Base-by-base conservation (phyloP, 1,284 basidiomycete genomes). In the Cutaneotrichosporon curvatum region DNA sequence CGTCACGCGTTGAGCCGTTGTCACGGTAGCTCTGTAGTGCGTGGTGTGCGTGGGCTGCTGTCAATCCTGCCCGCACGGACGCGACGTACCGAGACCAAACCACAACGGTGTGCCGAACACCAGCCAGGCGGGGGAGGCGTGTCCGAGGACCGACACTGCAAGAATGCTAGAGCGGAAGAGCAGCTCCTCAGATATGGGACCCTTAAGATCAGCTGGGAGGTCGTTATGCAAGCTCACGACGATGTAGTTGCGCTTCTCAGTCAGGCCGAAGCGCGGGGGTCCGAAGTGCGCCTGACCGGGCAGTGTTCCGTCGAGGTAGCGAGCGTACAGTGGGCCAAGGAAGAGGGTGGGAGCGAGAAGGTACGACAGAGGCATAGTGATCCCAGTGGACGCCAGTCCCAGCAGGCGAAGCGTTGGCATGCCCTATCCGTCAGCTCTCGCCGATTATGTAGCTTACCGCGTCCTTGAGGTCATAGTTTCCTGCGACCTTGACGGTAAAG, bases 111-210 rank as follows among this genome's bases (percentile, higher is more conserved):
- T 80, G 0, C 83, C 69, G 57, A 89, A 87, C 41, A 96, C 79
- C 73, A 91, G 80, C 41, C 75, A 74, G 32, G 55, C 63, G 18
- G 61, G 74, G 0, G 78, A 76, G 1, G 78, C 74, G n/a, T 81
- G 79, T 0, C 81, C 78, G 30, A 90, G 75, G 45, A 82, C 74
- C 51, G 87, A 85, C 1, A 83, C 77, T 2, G 82, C 73, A 18
- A 96, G 75, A 36, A 94, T 79, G 63, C 87, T 91, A 0, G 84
- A 82, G 21, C 95, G 78, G 65, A 96, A 98, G 3, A 91, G 86
- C 20, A 96, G 59, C 67, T 98, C 94, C 73, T 98, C 94, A 0
- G 91, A 91, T 28, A 90, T 67, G 0, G 94, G 94, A 0, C 81
- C 91, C 86, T 92, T 19, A 30, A 36, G 42, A 10, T 12, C 8